Base-by-base conservation (phyloP, 306 rosid species). In the Glycine tomentella region DNA sequence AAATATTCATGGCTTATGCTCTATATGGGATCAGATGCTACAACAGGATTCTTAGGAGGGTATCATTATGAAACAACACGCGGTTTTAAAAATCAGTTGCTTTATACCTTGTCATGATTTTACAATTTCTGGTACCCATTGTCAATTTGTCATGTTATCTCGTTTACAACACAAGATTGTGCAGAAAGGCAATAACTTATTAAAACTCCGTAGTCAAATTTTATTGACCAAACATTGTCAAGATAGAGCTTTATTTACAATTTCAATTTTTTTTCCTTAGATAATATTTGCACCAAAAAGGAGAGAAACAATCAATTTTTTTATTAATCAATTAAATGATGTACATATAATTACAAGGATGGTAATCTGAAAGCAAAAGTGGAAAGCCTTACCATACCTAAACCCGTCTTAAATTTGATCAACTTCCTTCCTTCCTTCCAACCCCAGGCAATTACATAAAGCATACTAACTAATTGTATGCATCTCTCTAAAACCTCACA, bases 301-400 rank as follows among this genome's bases (percentile, higher is more conserved):
- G 65, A 61, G 57, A 84, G 72, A 48, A 71, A 79, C 71, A 65
- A 82, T 79, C 16, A 25, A 25, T 66, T 65, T 72, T 69, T 80
- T 87, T 86, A 88, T 86, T 82, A 48, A 69, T 71, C 81, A 89
- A 87, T 84, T 77, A 77, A 89, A 89, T 79, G 73, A 82, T 82
- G 86, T 83, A 82, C 85, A 86, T 46, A 59, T 89, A 87, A 84
- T 85, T 87, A 87, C 90, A 89, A 38, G 51, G 69, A 55, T 78
- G 9, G 33, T 45, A 75, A 72, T 73, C 71, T 75, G 80, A 79
- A 84, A 73, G 76, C 9, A 46, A 63, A 71, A 57, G 49, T 69
- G 63, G 53, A 71, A n/a, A 77, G 74, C 49, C 46, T 63, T 34
- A 61, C 20, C 59, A 86, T 70, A 67, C 55, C 84, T 69, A 83